A percentile compares a stretch with the other conserved stretches of the same genome.
phyloP scores from a whole-genome alignment of 2,329 filamentous ascomycete species.

The Karstenula rhodostoma region DNA sequence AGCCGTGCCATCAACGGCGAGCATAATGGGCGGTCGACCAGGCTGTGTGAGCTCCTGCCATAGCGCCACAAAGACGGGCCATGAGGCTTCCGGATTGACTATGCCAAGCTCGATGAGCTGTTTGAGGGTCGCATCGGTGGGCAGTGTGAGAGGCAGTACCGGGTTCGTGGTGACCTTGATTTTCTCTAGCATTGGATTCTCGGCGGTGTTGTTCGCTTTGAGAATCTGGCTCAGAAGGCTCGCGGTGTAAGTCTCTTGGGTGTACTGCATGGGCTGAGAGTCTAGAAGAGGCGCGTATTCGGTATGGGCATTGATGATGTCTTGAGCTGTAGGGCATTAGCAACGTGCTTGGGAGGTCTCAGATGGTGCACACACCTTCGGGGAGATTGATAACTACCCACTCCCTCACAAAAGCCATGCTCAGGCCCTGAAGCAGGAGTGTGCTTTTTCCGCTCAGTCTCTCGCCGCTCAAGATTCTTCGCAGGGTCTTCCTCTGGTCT shows the following conservation, averaged over 20 bases:
- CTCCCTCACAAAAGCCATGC: constrained; percentile 79
- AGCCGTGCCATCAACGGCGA: constrained; percentile 79
- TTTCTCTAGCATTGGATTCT: constrained; percentile 61
- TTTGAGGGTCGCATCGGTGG: constrained; percentile 67
- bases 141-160: constrained; percentile 67
- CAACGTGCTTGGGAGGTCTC: not conserved
- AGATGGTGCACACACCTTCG: constrained; percentile 69
- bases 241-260: constrained; percentile 80
- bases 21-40: constrained; percentile 69
- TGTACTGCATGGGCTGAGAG: constrained; percentile 65
- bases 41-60: constrained; percentile 77
- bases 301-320: constrained; percentile 80
- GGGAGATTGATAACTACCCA: constrained; percentile 92
- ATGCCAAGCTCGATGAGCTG: constrained; percentile 74
- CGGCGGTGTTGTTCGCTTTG: constrained; percentile 68
- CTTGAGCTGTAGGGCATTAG: constrained; percentile 68
- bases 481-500: constrained; percentile 59
- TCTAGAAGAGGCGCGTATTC: constrained; percentile 77
- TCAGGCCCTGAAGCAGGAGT: constrained; percentile 81
- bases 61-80: constrained; percentile 80
- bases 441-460: constrained; percentile 86
- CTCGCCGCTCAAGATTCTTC: constrained; percentile 76
- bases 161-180: constrained; percentile 62
- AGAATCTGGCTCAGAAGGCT: constrained; percentile 76
- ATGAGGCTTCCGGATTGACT: constrained; percentile 78